Evolutionary conservation across 805 yeast genomes (phyloP).

Genomic region (Saccharomycopsis javanensis): DNA sequence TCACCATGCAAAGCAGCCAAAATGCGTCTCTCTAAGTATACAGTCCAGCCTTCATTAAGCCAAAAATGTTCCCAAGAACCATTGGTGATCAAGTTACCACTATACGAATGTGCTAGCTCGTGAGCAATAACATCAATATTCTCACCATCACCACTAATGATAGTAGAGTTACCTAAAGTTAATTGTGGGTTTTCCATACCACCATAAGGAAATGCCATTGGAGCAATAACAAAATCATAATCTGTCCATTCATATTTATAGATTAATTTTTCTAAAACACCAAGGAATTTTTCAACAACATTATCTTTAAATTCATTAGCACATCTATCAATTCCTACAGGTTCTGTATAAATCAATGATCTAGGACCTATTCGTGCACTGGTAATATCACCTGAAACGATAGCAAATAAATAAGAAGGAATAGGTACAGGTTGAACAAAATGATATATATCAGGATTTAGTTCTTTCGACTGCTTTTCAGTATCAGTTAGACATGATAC

Average conservation of each 20-base stretch:
- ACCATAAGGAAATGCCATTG: conserved; percentile 75
- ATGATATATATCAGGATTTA: conserved; percentile 28
- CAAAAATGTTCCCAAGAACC: conserved; percentile 91
- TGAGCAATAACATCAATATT: conserved; percentile 88
- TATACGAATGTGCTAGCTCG: conserved; percentile 89
- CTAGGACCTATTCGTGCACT: conserved; percentile 74
- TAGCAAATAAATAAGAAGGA: conserved; percentile 74
- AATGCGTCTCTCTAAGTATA: conserved; percentile 79
- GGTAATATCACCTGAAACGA: conserved; percentile 73
- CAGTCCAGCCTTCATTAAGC: conserved; percentile 96
- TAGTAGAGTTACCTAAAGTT: conserved; percentile 86
- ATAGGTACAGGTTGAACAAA: conserved; percentile 75
- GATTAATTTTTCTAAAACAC: conserved; percentile 65
- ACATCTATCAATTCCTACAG: conserved; percentile 53
- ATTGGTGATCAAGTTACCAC: conserved; percentile 85
- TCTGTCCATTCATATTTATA: conserved; percentile 79
- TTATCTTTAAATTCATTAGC: conserved; percentile 74
- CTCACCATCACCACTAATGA: conserved; percentile 74
- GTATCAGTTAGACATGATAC: conserved; percentile 55
- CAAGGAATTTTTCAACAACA: conserved; percentile 63
- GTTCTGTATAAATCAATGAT: conserved; percentile 74
- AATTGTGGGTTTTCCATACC: conserved; percentile 95
- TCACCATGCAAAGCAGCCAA: conserved; percentile 74
- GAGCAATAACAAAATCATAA: conserved; percentile 73
- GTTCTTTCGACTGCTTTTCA: conserved; percentile 18